Base-by-base conservation (phyloP, 441 rosid species). In the Eutrema salsugineum region DNA sequence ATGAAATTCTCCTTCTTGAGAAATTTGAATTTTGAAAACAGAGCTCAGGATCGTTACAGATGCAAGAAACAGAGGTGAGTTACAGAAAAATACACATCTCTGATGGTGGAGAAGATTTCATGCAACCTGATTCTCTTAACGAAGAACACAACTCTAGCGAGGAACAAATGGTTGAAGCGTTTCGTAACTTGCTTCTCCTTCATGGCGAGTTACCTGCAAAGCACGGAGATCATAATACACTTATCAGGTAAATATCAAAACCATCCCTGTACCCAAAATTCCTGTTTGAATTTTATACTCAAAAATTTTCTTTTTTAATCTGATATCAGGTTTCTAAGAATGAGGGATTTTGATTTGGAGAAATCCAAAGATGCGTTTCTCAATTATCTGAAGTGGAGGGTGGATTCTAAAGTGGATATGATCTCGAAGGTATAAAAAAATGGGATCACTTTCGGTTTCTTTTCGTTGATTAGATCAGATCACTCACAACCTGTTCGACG, bases 131-230 rank as follows among this genome's bases (percentile, higher is more conserved):
- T 71, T 24, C 22, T 12, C 36, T 35, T 6, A 3, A 6, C 20
- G 66, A 63, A 12, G 71, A 42, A 1, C 63, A 51, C 1, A 20
- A 0, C 27, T 19, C 64, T 15, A 32, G 15, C 19, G 46, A 54
- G 24, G 70, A 54, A 35, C 49, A 73, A 11, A 66, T 66, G 8
- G 67, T 66, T 32, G 67, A 73, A 73, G 72, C 77, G 20, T 73
- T 73, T 66, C 72, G 54, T 57, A 66, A 73, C 11, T 65, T 73
- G 66, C 66, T 73, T 57, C 71, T 73, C 36, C 77, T 57, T 59
- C 71, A 73, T 49, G 71, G 66, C 10, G 36, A 65, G 2, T 65
- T 73, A 39, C 72, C 77, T 57, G 0, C 36, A 0, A 66, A 58
- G 11, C 66, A 38, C 44, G 72, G 54, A n/a, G 72, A 73, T 20